Conservation (phyloP, 177 flowering plant genomes). For the Telopea speciosissima region DNA sequence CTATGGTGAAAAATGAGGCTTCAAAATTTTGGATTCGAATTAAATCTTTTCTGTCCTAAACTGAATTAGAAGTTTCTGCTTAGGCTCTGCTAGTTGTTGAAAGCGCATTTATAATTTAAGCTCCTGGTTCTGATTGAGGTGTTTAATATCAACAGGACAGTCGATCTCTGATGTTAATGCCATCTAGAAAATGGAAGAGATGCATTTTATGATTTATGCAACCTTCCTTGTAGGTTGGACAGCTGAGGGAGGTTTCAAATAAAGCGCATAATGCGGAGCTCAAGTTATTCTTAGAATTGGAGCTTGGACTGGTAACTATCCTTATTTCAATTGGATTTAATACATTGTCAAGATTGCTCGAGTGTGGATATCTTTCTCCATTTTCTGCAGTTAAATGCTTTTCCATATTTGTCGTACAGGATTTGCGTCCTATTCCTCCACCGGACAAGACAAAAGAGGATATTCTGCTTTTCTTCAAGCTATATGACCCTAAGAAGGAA, state of each 20-base stretch:
- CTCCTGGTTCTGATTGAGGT: background rate
- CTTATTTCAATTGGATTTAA: background rate
- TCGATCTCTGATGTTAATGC: background rate
- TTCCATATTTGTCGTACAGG: constrained; percentile 26
- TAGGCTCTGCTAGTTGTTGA: no score
- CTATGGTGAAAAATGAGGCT: no score
- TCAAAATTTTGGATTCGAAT: no score
- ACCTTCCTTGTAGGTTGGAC: constrained; percentile 51
- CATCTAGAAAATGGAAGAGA: background rate
- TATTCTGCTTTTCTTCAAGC: constrained; percentile 66
- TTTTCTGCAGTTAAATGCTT: background rate
- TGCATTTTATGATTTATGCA: background rate
- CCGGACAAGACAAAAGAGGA: constrained; percentile 62
- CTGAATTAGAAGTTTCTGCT: no score
- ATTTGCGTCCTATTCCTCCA: constrained; percentile 43
- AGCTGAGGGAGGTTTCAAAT: constrained; percentile 57
- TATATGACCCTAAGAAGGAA: constrained; percentile 74
- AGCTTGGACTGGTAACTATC: constrained; percentile 43
- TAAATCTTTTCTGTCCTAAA: no score
- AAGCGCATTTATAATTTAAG: no score
- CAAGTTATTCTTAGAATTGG: constrained; percentile 66
- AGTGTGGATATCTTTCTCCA: background rate
- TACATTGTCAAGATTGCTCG: no score
- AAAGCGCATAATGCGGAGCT: constrained; percentile 58
- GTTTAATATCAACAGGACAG: background rate